Evolutionary conservation across 805 yeast species (phyloP).

Genomic region (Cyberlindnera xylosilytica): DNA sequence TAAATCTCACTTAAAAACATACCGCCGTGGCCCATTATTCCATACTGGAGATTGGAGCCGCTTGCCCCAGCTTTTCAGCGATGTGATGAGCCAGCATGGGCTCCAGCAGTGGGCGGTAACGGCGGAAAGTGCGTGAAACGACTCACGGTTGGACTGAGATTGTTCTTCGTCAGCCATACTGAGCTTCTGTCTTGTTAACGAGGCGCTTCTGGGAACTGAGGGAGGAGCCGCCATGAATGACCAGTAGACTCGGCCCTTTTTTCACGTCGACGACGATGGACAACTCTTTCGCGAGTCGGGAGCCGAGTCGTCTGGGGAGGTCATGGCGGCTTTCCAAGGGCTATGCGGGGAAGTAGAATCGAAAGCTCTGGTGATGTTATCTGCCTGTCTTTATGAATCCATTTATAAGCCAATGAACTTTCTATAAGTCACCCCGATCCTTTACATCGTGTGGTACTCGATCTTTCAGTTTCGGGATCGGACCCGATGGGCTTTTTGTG

Average conservation of each 20-base stretch:
- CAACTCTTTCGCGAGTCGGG: constrained; percentile 2
- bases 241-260: neutral
- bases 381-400: too few species aligned
- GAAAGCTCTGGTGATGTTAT: too few species aligned
- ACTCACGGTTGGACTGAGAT: constrained; percentile 6
- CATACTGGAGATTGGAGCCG: neutral
- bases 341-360: too few species aligned
- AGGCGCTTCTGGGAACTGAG: neutral
- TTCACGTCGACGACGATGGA: constrained; percentile 1
- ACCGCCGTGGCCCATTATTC: neutral
- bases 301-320: neutral
- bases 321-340: neutral
- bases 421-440: too few species aligned
- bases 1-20: neutral
- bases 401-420: too few species aligned
- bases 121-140: too few species aligned
- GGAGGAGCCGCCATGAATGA: neutral
- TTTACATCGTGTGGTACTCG: too few species aligned
- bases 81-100: too few species aligned
- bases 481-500: neutral
- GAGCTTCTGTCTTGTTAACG: neutral
- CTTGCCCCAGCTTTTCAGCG: constrained; percentile 4
- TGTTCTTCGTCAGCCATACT: constrained; percentile 8
- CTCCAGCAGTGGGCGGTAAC: too few species aligned
- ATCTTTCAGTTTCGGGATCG: too few species aligned